phyloP scores from a whole-genome alignment of 768 basidiomycete genomes.

The Lactifluus volemus region DNA sequence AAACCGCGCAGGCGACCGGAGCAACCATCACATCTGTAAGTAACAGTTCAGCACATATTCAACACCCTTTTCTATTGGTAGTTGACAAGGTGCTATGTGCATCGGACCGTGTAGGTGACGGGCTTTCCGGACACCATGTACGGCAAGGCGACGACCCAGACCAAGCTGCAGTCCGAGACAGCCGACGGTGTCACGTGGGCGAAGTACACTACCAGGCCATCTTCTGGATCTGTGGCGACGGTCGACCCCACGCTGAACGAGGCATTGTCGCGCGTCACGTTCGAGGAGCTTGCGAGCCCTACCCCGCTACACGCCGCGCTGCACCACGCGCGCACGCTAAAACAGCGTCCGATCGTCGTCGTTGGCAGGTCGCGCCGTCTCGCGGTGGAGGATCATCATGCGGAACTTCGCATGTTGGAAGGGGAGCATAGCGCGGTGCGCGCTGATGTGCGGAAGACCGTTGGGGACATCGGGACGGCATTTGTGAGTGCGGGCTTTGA shows the following conservation, averaged over 20 bases:
- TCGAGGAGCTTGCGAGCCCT: constrained; percentile 47
- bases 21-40: constrained; percentile 42
- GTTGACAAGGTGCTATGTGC: neutral
- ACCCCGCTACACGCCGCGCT: constrained; percentile 50
- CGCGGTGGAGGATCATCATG: constrained; percentile 59
- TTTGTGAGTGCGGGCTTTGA: constrained; percentile 56
- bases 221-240: neutral
- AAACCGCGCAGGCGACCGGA: constrained; percentile 20
- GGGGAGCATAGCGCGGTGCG: constrained; percentile 47
- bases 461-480: constrained; percentile 78
- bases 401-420: constrained; percentile 60
- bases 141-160: constrained; percentile 52
- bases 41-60: neutral
- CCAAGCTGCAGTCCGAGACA: constrained; percentile 66
- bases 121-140: constrained; percentile 65
- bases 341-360: constrained; percentile 45
- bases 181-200: constrained; percentile 77
- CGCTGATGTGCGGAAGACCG: constrained; percentile 65
- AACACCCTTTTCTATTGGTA: neutral
- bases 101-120: constrained; percentile 19
- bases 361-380: constrained; percentile 69
- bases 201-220: constrained; percentile 41
- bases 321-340: constrained; percentile 30
- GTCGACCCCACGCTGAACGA: constrained; percentile 17
- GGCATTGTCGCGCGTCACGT: constrained; percentile 52